phyloP scores from a whole-genome alignment of 2,329 filamentous ascomycete genomes.

The Aquanectria penicillioides region DNA sequence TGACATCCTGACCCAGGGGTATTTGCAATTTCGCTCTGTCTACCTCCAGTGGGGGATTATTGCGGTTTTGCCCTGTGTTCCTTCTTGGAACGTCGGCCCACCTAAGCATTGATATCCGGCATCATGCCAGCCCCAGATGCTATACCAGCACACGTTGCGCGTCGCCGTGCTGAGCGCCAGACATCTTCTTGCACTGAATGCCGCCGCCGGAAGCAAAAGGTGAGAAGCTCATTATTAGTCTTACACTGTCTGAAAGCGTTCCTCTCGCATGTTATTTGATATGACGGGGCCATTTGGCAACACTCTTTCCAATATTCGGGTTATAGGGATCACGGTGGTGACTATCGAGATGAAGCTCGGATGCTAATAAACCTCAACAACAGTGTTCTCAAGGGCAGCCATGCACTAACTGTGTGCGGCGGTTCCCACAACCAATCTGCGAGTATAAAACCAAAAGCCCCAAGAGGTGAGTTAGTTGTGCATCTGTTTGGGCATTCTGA shows the following conservation, averaged over 20 bases:
- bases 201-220: conserved; percentile 62
- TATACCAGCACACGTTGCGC: conserved; percentile 33
- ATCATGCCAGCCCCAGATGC: conserved; percentile 30
- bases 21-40: too few species aligned
- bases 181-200: conserved; percentile 62
- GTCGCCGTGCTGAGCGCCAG: conserved; percentile 38
- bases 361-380: conserved; percentile 14
- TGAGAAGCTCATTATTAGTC: conserved; percentile 36
- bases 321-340: too few species aligned
- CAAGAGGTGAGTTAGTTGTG: conserved; percentile 27
- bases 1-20: too few species aligned
- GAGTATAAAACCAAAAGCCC: conserved; percentile 53
- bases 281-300: not conserved
- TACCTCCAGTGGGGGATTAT: too few species aligned
- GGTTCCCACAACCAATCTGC: conserved; percentile 62
- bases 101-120: conserved; percentile 19
- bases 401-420: conserved; percentile 62
- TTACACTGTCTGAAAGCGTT: too few species aligned
- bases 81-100: too few species aligned
- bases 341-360: not conserved
- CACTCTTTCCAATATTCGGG: not conserved
- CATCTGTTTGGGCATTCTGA: too few species aligned
- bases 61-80: too few species aligned
- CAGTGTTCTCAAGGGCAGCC: conserved; percentile 66
- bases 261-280: not conserved